phyloP scores from a whole-genome alignment of 2,329 filamentous ascomycete species.

The Cladophialophora bantiana region DNA sequence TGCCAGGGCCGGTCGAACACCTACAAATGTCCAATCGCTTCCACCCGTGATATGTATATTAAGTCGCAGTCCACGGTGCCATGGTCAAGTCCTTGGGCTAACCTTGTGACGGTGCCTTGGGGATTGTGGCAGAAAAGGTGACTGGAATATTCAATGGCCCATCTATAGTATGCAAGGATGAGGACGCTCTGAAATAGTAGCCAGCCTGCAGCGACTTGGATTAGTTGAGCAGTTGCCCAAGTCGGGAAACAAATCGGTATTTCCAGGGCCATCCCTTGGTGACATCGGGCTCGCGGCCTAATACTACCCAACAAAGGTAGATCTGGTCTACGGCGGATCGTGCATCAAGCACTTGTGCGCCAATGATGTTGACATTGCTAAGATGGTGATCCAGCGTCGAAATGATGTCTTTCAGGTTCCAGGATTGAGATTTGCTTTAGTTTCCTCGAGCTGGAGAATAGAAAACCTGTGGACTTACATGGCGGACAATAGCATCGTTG shows the following conservation, averaged over 20 bases:
- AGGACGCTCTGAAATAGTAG: neutral
- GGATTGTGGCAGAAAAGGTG: neutral
- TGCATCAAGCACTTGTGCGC: neutral
- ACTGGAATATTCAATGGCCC: neutral
- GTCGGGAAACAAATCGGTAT: neutral
- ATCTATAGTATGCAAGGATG: neutral
- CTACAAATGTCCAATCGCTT: neutral
- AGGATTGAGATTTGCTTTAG: neutral
- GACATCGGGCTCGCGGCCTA: neutral
- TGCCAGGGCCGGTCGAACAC: neutral
- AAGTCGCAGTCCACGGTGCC: neutral
- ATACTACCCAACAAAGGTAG: neutral
- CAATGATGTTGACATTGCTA: neutral
- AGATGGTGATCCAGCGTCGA: neutral
- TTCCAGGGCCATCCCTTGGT: neutral
- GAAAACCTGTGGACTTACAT: neutral
- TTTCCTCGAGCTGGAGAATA: neutral
- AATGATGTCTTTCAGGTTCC: neutral
- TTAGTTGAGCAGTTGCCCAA: neutral
- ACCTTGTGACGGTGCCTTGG: neutral
- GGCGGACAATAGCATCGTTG: neutral
- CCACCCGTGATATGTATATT: neutral
- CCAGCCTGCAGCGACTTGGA: neutral
- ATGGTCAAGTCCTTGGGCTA: neutral
- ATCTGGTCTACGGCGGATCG: neutral